Conservation (phyloP, 2,329 filamentous ascomycete species). For the Neonectria coccinea region DNA sequence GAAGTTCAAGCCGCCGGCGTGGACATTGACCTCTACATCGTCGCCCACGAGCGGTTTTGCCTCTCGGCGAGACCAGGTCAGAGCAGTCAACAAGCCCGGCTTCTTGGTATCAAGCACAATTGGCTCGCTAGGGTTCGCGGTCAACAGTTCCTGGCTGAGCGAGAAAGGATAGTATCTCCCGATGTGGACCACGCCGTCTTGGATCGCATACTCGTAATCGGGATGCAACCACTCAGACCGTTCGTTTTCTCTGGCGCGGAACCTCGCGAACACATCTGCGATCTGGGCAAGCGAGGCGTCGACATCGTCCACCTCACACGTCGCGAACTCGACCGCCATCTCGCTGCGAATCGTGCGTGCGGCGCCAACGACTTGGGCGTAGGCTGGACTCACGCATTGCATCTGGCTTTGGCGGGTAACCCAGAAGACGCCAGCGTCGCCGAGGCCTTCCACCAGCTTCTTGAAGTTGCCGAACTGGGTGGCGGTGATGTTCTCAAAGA, state of each 20-base stretch:
- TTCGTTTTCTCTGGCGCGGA: slow-evolving; percentile 27
- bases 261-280: slow-evolving; percentile 37
- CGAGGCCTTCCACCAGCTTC: slow-evolving; percentile 12
- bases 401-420: slow-evolving; percentile 47
- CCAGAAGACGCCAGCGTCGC: slow-evolving; percentile 44
- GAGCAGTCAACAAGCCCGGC: too few species aligned
- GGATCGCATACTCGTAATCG: too few species aligned
- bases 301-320: slow-evolving; percentile 46
- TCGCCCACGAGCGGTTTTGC: too few species aligned
- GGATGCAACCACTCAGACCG: slow-evolving; percentile 16
- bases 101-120: too few species aligned
- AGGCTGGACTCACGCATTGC: slow-evolving; percentile 43
- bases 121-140: too few species aligned
- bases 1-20: too few species aligned
- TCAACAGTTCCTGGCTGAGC: too few species aligned
- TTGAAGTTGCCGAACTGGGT: slow-evolving; percentile 32
- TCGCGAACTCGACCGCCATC: slow-evolving; percentile 43
- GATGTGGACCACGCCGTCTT: too few species aligned
- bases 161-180: too few species aligned
- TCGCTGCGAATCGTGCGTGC: slow-evolving; percentile 48
- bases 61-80: too few species aligned
- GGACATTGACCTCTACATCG: too few species aligned
- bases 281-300: slow-evolving; percentile 22
- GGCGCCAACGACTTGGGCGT: slow-evolving; percentile 45
- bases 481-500: slow-evolving; percentile 42